phyloP scores from a whole-genome alignment of 768 basidiomycete genomes.

The Tricholoma bakamatsutake region DNA sequence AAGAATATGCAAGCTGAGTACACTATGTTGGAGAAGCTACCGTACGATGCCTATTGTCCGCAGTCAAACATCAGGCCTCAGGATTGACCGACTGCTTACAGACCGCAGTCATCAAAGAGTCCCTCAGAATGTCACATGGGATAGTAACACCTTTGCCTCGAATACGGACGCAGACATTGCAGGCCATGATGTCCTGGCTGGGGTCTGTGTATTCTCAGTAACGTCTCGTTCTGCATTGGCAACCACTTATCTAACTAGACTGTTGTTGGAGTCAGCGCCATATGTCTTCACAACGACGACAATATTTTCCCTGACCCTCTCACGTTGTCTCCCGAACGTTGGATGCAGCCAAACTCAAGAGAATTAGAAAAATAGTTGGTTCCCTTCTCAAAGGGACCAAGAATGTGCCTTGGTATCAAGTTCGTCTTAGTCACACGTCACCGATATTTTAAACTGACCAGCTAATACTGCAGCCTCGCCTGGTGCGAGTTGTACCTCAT shows the following conservation, averaged over 20 bases:
- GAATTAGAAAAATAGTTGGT: conserved; percentile 32
- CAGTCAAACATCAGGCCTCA: background rate
- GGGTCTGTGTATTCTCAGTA: conserved; percentile 22
- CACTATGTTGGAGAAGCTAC: conserved; percentile 30
- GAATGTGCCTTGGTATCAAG: conserved; percentile 41
- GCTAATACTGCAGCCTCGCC: conserved; percentile 25
- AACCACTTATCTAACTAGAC: conserved; percentile 23
- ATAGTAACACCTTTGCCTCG: conserved; percentile 37
- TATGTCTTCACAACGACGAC: conserved; percentile 31
- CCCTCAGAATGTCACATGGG: conserved; percentile 38
- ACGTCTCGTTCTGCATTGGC: background rate
- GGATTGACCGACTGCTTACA: conserved; percentile 13
- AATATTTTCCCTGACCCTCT: conserved; percentile 32
- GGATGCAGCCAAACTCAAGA: conserved; percentile 28
- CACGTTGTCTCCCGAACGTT: conserved; percentile 36
- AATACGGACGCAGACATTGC: conserved; percentile 26
- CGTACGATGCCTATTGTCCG: conserved; percentile 20
- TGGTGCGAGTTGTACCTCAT: conserved; percentile 37
- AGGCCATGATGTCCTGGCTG: conserved; percentile 30
- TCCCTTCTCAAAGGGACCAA: conserved; percentile 38
- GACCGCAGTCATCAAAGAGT: conserved; percentile 45
- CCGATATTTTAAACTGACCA: background rate
- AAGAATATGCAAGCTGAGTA: conserved; percentile 19
- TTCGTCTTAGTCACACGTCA: conserved; percentile 13
- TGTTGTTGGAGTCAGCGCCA: conserved; percentile 33